Base-by-base conservation (phyloP, 108 stramenopile genomes). In the Nannochloropsis gaditana region DNA sequence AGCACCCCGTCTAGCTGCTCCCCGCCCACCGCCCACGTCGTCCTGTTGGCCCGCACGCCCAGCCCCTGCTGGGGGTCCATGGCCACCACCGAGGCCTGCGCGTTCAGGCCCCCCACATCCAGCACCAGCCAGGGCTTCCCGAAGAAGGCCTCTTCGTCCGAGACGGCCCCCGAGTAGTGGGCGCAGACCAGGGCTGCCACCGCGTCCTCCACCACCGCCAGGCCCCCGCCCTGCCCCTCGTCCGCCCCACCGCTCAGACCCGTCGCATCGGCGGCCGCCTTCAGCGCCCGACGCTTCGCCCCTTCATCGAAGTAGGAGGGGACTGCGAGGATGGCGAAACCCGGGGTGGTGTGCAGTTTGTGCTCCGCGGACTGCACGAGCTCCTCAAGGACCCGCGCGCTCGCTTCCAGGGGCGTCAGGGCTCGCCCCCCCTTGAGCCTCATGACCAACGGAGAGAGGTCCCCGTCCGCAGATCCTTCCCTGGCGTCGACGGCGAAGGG, bases 101-200 rank as follows among this genome's bases (percentile, higher is more conserved):
- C 59, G n/a, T 73, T 73, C 59, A 73, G n/a, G 15, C 59, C 59
- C n/a, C 59, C 59, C 59, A 73, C 59, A 8, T 73, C 59, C 59
- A 73, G 19, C 3, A 73, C 59, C 59, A 73, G n/a, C 59, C 59
- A 73, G 19, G 59, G 59, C 59, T 73, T 73, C 59, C 59, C 59
- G 19, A 73, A 73, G 59, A 73, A 73, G n/a, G 59, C 59, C 59
- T 73, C 59, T 73, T 73, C 19, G 19, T 73, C 19, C 15, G 59
- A 73, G n/a, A 73, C n/a, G 19, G 59, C 59, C 59, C 59, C 59
- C n/a, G 59, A 73, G 59, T 73, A 73, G n/a, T 73, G 59, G 19
- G 59, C 59, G 59, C 59, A 73, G 19, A 73, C 59, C 6, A 73
- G 8, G 8, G 59, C 2, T n/a, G 59, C 59, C 5, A 73, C 59